Base-by-base conservation (phyloP, 2,329 filamentous ascomycete genomes). In the Penicillium griseofulvum region DNA sequence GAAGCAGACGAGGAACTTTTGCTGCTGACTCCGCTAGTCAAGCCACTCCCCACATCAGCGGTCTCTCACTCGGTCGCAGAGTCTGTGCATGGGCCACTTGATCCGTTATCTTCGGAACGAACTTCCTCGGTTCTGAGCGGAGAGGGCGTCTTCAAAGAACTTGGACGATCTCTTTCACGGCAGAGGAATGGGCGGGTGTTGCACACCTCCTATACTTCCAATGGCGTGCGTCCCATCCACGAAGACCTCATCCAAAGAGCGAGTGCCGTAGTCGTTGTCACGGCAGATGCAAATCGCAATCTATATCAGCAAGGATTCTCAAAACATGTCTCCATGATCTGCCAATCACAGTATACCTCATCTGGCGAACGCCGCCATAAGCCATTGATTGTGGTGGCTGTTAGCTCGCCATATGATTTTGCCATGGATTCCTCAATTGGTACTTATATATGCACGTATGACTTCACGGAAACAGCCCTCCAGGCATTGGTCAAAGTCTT, bases 341-440 rank as follows among this genome's bases (percentile, higher is more conserved):
- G 92, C 74, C 77, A 74, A 55, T 68, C 74, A 9, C 71, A 77
- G 41, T 70, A 68, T 42, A 70, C 72, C 19, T 60, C 68, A 33
- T 68, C 71, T 28, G 75, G 75, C 2, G 73, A 75, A 41, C 68
- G 68, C 54, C 75, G 78, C 10, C 81, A 94, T 71, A 97, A 96
- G 74, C 90, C 92, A 1, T 77, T 97, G 36, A 87, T 97, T 24
- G 93, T 97, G 4, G 88, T 97, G 8, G 89, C 93, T 0, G 92
- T 96, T 63, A 96, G 91, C 74, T 97, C 92, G 0, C 93, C 93
- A 0, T 97, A 97, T 72, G 93, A 97, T 71, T 97, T 97, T 71
- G 91, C 91, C 42, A 91, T 93, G 83, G 93, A 97, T 67, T 88
- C 88, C 61, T 86, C 86, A 0, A 93, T 97, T 38, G 89, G 90